Base-by-base conservation (phyloP, 2,329 filamentous ascomycete genomes). In the Calonectria honghensis region DNA sequence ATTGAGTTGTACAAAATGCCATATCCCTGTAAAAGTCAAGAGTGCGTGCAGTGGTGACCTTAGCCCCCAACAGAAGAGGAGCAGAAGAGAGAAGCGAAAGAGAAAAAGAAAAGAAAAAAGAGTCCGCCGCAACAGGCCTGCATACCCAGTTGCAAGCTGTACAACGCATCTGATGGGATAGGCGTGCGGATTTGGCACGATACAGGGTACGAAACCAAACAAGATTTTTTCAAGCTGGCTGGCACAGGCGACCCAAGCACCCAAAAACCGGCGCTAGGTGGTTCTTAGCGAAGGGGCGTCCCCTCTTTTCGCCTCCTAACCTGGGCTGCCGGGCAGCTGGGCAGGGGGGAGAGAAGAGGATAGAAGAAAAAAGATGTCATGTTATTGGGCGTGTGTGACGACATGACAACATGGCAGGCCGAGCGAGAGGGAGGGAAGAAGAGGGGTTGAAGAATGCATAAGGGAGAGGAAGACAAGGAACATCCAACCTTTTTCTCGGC, bases 321-420 rank as follows among this genome's bases (percentile, higher is more conserved):
- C 52, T 51, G 65, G 41, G 41, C 51, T 45, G 52, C 61, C 69
- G 35, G 31, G 35, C 59, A 57, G 27, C 54, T 39, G 71, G 61
- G 71, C 59, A 73, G 54, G 65, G 71, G 71, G 45, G 48, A 41
- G 65, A 69, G 66, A 69, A 73, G 66, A 63, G 65, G 35, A 73
- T 39, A 65, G 71, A 73, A 73, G 31, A 48, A 65, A 69, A 72
- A 67, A 67, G 72, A 73, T 73, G 72, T 39, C 72, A 70, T 73
- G 72, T 50, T 59, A 73, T 66, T 73, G 72, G 71, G 61, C 20
- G 65, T 73, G 72, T 73, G 72, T 73, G 72, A 73, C 72, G 72
- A 73, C 72, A 73, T 73, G 72, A 50, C 67, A 61, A 35, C 59
- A 69, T 57, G 64, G 71, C 57, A 51, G 66, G 50, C 66, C 39